Base-by-base conservation (phyloP, 2,329 filamentous ascomycete species). In the Ceratocystis cubensis region DNA sequence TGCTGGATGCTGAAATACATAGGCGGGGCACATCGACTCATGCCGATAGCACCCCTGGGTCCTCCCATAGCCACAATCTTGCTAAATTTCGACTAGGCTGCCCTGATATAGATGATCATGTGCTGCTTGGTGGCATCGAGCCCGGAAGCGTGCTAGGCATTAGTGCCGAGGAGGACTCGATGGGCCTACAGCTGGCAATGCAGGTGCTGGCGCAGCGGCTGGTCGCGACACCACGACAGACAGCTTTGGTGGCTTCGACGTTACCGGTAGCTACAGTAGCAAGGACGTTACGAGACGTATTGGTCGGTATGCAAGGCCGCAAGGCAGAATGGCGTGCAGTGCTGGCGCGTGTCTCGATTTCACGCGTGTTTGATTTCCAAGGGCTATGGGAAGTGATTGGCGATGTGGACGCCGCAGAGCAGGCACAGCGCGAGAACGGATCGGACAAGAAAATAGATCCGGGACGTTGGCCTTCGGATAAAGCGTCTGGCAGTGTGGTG, bases 351-450 rank as follows among this genome's bases (percentile, higher is more conserved):
- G 78, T 85, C 3, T 77, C 79, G 41, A 76, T 86, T 33, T 81
- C 81, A 28, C 76, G 81, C 28, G 78, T 86, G 0, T 86, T 86
- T 69, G 82, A 85, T 68, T 70, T 84, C 10, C 78, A 84, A 59
- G 84, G 84, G 0, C 70, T 86, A 20, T 80, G 77, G 77, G 82
- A 86, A 71, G 82, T 82, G 0, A 70, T 86, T 44, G 73, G 72
- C 1, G 84, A 86, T 1, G 15, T 65, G 8, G 56, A 61, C 17
- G n/a, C 22, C 20, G 33, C 46, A 1, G 63, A 46, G 48, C 17
- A 30, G 5, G 56, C 25, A 30, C 28, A 10, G 28, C 7, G 5
- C 3, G 10, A 7, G 3, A 25, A 15, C 6, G 22, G 17, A 10
- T 5, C 7, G 20, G 48, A 13, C 8, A 53, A 22, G n/a, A 3